Evolutionary conservation across 345 rosid genomes (phyloP).

Genomic region (Lepidium africanum): DNA sequence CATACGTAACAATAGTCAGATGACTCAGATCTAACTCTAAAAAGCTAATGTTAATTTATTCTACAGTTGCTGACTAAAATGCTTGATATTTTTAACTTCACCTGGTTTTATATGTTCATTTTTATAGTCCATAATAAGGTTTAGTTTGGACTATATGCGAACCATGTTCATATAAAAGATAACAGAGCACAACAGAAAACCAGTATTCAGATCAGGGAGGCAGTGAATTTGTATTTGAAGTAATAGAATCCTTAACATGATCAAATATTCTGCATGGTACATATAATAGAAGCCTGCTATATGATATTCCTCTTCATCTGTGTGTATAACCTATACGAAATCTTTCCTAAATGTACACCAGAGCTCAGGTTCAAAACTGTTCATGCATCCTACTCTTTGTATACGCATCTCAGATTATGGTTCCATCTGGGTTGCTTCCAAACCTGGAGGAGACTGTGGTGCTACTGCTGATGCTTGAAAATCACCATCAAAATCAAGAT

Average conservation of each 20-base stretch:
- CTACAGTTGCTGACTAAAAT: too few species aligned
- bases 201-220: not conserved
- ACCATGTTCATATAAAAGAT: not conserved
- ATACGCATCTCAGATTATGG: not conserved
- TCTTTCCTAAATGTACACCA: slow-evolving; percentile 25
- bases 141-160: too few species aligned
- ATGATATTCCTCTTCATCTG: slow-evolving; percentile 1
- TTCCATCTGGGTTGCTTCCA: slow-evolving; percentile 8
- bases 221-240: slow-evolving; percentile 3
- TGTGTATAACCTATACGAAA: slow-evolving; percentile 21
- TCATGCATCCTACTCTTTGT: not conserved
- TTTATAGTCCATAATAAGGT: too few species aligned
- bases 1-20: not conserved
- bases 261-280: slow-evolving; percentile 1
- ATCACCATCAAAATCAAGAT: slow-evolving; percentile 5
- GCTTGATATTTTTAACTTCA: too few species aligned
- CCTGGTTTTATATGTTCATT: too few species aligned
- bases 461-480: slow-evolving; percentile 17
- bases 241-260: not conserved
- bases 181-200: not conserved
- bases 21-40: not conserved
- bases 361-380: slow-evolving; percentile 8
- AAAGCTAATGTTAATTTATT: not conserved
- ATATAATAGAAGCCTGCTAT: slow-evolving; percentile 1
- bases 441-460: slow-evolving; percentile 27